Base-by-base conservation (phyloP, 371 early-diverging fungal species). In the Syncephalastrum sp. region DNA sequence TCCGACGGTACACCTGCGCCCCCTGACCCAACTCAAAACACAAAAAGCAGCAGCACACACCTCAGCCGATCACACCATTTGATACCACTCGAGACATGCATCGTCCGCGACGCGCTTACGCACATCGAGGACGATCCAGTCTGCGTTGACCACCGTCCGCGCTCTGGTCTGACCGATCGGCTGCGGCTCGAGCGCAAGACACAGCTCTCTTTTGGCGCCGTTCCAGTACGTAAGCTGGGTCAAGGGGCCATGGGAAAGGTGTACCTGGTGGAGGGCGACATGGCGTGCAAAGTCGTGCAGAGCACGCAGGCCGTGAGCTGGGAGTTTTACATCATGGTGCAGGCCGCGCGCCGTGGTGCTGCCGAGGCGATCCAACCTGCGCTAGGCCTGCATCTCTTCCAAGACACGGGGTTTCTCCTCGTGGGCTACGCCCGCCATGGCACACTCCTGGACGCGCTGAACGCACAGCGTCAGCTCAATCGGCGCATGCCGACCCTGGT, bases 291-390 rank as follows among this genome's bases (percentile, higher is more conserved):
- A 48, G 50, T 73, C 23, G 66, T 75, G 50, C 53, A 61, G 15
- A 74, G 75, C 5, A 50, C 75, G 5, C 64, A 67, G 52, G 56
- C 74, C 42, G 38, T 10, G 6, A 8, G 38, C 38, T 77, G 74
- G 75, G 81, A 80, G 25, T 77, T 63, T 57, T 80, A 75, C 38
- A 69, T 77, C 12, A 46, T 74, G n/a, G 53, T 55, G 49, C 68
- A 73, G 46, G 29, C 38, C 38, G 38, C 38, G 6, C 6, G 12
- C 38, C 38, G 38, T 14, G 10, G 12, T 10, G n/a, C 27, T 5
- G 16, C 46, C 3, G 16, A 4, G 25, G 15, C 15, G 38, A 41
- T 47, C 14, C 27, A 21, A 10, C 47, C 41, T 13, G 41, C 54
- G 19, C 25, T 16, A 14, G 25, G 25, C 8, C 44, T 50, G 45